Evolutionary conservation across 108 stramenopile genomes (phyloP).

Genomic region (Tribonema minus): DNA sequence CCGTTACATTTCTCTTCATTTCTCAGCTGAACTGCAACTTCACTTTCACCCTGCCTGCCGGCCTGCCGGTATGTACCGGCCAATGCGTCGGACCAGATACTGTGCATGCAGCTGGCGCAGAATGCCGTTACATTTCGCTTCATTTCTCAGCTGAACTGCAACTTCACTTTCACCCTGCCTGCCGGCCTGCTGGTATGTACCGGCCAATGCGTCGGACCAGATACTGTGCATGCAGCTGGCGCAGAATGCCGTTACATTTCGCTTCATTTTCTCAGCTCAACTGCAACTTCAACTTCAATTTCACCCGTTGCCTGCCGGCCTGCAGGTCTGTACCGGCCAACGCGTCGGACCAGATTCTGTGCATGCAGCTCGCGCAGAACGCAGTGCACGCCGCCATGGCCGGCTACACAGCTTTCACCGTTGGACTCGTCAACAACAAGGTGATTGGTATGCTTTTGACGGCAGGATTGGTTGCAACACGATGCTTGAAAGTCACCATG

Average conservation of each 20-base stretch:
- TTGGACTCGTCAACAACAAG: constrained; percentile 93
- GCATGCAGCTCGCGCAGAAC: constrained; percentile 94
- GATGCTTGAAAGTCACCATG: too few species aligned
- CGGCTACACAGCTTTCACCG: constrained; percentile 83
- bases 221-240: constrained; percentile 93
- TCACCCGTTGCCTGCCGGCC: too few species aligned
- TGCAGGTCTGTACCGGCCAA: constrained; percentile 89
- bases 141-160: too few species aligned
- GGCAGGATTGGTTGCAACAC: too few species aligned
- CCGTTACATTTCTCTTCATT: too few species aligned
- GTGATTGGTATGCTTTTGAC: too few species aligned
- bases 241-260: constrained; percentile 94
- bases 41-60: too few species aligned
- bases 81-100: constrained; percentile 83
- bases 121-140: too few species aligned
- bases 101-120: constrained; percentile 94
- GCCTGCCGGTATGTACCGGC: constrained; percentile 80
- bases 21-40: too few species aligned
- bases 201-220: constrained; percentile 87
- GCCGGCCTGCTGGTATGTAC: constrained; percentile 72
- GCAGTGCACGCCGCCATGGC: constrained; percentile 99
- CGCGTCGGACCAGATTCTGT: constrained; percentile 84
- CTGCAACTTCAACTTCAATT: too few species aligned
- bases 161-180: too few species aligned
- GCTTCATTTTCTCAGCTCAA: too few species aligned